phyloP scores from a whole-genome alignment of 1,284 basidiomycete species.

The Cystobasidium slooffiae region DNA sequence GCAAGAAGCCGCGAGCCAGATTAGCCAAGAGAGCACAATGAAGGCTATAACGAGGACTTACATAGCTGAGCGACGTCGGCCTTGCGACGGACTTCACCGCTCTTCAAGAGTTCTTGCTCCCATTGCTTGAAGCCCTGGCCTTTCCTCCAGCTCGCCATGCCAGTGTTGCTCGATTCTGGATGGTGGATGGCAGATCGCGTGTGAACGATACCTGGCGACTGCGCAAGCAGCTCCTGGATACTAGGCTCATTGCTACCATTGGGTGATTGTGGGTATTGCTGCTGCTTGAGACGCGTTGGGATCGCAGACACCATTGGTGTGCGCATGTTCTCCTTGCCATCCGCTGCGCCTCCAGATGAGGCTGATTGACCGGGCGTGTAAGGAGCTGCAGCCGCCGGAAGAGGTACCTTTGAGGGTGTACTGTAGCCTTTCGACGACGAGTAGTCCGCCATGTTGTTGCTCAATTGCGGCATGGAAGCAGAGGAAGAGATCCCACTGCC shows the following conservation, averaged over 20 bases:
- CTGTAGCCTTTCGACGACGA: conserved; percentile 3
- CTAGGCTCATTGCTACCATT: conserved; percentile 26
- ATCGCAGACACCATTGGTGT: conserved; percentile 39
- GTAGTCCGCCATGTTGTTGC: conserved; percentile 14
- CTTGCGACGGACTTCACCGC: conserved; percentile 83
- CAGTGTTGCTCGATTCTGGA: conserved; percentile 43
- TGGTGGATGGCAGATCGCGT: conserved; percentile 30
- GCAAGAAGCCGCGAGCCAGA: not conserved
- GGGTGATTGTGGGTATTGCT: conserved; percentile 4
- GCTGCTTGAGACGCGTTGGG: conserved; percentile 40
- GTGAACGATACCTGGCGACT: conserved; percentile 34
- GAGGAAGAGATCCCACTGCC: conserved; percentile 3
- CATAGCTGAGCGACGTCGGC: conserved; percentile 94
- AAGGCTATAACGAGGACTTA: conserved; percentile 58
- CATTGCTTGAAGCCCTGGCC: conserved; percentile 64
- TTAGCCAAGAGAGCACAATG: not conserved
- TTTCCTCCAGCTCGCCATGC: conserved; percentile 54
- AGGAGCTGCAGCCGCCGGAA: not conserved
- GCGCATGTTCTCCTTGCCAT: conserved; percentile 21
- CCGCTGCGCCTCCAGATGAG: not conserved
- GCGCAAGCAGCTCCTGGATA: conserved; percentile 36
- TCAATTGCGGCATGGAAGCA: conserved; percentile 13
- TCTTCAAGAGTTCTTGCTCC: conserved; percentile 82
- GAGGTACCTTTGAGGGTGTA: conserved; percentile 1
- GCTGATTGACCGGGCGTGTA: not conserved